Conservation (phyloP, 2,329 filamentous ascomycete genomes). For the Monosporascus sp. region DNA sequence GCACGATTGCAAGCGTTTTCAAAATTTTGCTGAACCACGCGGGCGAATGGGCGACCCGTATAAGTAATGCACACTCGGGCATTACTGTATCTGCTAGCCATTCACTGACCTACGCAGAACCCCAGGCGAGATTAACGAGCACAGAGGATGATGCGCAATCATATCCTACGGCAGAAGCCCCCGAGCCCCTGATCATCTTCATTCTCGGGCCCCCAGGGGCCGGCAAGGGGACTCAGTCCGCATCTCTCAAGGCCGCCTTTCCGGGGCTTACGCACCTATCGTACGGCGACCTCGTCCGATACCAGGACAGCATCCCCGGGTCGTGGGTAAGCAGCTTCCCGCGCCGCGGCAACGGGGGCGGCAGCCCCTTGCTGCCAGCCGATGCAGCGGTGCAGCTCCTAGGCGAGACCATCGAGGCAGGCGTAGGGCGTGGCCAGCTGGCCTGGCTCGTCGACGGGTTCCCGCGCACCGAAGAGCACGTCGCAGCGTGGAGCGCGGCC, state of each 20-base stretch:
- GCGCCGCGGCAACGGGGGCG: conserved; percentile 4
- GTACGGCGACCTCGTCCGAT: conserved; percentile 18
- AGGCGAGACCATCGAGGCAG: conserved; percentile 10
- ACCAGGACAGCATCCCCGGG: conserved; percentile 12
- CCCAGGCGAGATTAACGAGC: not conserved
- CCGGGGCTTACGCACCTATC: conserved; percentile 16
- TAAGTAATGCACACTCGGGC: not conserved
- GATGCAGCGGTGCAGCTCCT: conserved; percentile 9
- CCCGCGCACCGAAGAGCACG: conserved; percentile 11
- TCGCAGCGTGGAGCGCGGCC: conserved; percentile 6
- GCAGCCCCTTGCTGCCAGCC: conserved; percentile 9
- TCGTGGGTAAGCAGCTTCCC: conserved; percentile 18
- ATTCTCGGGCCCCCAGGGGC: conserved; percentile 18
- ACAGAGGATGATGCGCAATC: no score
- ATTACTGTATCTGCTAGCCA: not conserved
- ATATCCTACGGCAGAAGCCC: not conserved
- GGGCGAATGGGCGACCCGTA: not conserved
- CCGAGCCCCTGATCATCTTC: conserved; percentile 13
- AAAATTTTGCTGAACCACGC: not conserved
- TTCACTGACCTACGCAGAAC: not conserved
- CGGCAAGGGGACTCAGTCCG: conserved; percentile 19
- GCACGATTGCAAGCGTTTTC: not conserved
- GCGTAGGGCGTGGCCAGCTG: conserved; percentile 4
- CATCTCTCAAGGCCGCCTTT: conserved; percentile 5
- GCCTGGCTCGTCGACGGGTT: conserved; percentile 19